A percentile compares a stretch with the other conserved stretches of the same genome.
phyloP scores from a whole-genome alignment of 2,329 filamentous ascomycete species.

The Cytospora schulzeri region DNA sequence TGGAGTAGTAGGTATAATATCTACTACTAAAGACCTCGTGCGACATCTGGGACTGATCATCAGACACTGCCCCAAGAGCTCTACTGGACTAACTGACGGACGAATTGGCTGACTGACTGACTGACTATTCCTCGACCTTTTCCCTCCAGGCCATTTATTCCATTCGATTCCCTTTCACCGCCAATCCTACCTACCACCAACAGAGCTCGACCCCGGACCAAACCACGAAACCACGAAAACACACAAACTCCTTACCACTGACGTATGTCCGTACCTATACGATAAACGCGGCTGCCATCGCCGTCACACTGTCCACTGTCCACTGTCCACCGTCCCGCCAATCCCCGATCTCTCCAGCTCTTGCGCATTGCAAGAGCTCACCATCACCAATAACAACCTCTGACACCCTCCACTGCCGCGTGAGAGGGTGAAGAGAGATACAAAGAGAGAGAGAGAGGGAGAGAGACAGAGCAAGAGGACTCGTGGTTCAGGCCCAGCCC shows the following conservation, averaged over 20 bases:
- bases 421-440: slow-evolving; percentile 15
- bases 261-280: background rate
- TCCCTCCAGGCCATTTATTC: slow-evolving; percentile 13
- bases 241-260: background rate
- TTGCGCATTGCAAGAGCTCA: background rate
- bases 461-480: background rate
- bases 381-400: slow-evolving; percentile 6
- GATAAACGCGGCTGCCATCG: background rate
- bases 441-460: background rate
- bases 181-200: background rate
- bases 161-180: slow-evolving; percentile 11
- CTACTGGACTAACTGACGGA: background rate
- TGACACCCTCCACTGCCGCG: slow-evolving; percentile 9
- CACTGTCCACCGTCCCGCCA: background rate
- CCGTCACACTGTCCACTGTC: background rate
- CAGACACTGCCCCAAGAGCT: background rate
- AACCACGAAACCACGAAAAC: background rate
- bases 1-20: background rate
- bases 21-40: slow-evolving; percentile 6
- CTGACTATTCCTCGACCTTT: slow-evolving; percentile 2
- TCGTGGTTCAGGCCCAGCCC: background rate
- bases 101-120: background rate
- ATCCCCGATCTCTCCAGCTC: background rate
- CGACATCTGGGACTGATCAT: slow-evolving; percentile 5
- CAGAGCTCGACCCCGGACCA: background rate